Conservation (phyloP, 306 rosid genomes). For the Sicyos edulis region DNA sequence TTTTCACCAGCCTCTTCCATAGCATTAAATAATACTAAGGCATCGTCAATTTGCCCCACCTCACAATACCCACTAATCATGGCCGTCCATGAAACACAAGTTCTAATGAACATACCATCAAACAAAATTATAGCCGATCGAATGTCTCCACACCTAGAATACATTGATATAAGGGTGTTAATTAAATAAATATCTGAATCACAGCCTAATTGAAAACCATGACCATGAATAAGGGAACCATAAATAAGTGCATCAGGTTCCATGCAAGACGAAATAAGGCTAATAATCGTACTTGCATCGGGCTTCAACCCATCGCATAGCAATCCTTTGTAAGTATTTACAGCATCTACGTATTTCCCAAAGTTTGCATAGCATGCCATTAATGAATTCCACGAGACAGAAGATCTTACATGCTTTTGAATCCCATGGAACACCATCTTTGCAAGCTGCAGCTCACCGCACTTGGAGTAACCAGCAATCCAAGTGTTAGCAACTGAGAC, state of each 20-base stretch:
- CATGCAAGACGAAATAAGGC: constrained; percentile 44
- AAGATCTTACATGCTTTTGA: constrained; percentile 39
- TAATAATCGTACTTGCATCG: constrained; percentile 49
- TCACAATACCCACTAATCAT: constrained; percentile 60
- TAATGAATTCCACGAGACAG: constrained; percentile 67
- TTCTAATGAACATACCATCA: constrained; percentile 40
- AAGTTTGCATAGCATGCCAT: constrained; percentile 53
- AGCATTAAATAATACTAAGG: constrained; percentile 39
- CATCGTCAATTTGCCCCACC: constrained; percentile 45
- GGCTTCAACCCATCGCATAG: constrained; percentile 37
- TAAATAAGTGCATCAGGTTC: constrained; percentile 40
- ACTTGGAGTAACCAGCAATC: constrained; percentile 62
- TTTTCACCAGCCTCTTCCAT: constrained; percentile 50
- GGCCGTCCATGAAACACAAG: constrained; percentile 69
- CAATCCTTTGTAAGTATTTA: constrained; percentile 41
- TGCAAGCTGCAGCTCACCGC: constrained; percentile 39
- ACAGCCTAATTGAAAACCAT: constrained; percentile 54
- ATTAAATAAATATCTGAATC: constrained; percentile 41
- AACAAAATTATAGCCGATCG: constrained; percentile 45
- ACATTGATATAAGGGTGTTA: constrained; percentile 61
- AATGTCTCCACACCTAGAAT: constrained; percentile 54
- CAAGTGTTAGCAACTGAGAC: constrained; percentile 52
- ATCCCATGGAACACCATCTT: constrained; percentile 36
- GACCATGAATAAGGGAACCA: constrained; percentile 51
- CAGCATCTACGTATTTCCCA: constrained; percentile 30